A percentile compares a stretch with the other conserved stretches of the same genome.
Evolutionary conservation across 2,329 filamentous ascomycete genomes (phyloP).

Genomic region (Shiraia sp.): DNA sequence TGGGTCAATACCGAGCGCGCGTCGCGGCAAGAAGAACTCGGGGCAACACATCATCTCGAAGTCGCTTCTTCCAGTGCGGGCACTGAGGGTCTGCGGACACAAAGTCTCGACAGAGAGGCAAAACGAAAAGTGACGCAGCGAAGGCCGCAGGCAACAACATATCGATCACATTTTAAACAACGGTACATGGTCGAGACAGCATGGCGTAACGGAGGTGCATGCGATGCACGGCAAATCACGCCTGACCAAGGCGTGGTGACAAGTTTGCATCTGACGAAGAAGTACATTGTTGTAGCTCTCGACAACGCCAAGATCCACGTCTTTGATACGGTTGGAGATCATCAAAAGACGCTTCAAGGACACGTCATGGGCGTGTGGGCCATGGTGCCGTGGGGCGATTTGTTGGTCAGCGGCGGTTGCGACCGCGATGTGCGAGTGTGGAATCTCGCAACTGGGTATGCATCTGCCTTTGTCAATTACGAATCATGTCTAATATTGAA

Average conservation of each 20-base stretch:
- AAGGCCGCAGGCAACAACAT: constrained; percentile 73
- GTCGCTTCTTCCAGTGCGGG: constrained; percentile 48
- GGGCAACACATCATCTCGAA: constrained; percentile 32
- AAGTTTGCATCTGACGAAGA: constrained; percentile 87
- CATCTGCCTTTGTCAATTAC: not conserved
- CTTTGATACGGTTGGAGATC: constrained; percentile 87
- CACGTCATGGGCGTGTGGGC: constrained; percentile 99
- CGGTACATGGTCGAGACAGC: constrained; percentile 95
- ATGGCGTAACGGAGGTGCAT: constrained; percentile 89
- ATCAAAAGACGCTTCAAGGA: constrained; percentile 85
- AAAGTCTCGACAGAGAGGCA: constrained; percentile 60
- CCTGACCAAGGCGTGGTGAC: constrained; percentile 97
- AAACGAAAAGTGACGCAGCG: constrained; percentile 37
- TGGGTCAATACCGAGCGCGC: constrained; percentile 30
- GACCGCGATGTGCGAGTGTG: constrained; percentile 96
- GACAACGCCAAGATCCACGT: constrained; percentile 99
- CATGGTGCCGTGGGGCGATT: constrained; percentile 97
- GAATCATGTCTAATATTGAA: constrained; percentile 9
- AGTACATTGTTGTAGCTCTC: constrained; percentile 95
- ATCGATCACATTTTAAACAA: constrained; percentile 97
- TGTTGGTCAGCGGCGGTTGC: constrained; percentile 92
- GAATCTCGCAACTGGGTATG: constrained; percentile 91
- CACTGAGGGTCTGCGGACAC: constrained; percentile 53
- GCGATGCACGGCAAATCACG: constrained; percentile 84
- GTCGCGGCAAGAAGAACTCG: constrained; percentile 30